Evolutionary conservation across 768 basidiomycete genomes (phyloP), one percentile per base, ranked within the genome.

Genomic region (Lactifluus rugatus): DNA sequence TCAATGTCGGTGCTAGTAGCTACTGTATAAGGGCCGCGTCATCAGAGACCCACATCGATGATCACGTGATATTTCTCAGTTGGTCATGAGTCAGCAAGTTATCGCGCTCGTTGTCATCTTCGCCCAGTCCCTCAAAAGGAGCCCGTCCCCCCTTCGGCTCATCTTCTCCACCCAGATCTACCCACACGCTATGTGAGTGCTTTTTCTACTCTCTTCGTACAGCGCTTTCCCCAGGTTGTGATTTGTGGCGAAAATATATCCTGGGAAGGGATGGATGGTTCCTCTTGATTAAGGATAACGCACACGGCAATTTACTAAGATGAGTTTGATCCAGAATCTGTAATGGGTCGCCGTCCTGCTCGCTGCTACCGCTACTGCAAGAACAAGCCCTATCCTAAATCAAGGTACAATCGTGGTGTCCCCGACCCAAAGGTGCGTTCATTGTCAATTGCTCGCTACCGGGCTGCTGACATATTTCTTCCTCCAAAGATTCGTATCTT

Each of bases 341-440:
- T 31, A 51, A 96, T 96, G 93, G 93, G 93, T 82, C 91, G 93
- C 73, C 90, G 93, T 80, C 93, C 93, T 64, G 92, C 93, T 76
- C 87, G 90, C 69, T 96, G 93, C 84, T 95, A 95, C 79, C 87
- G 93, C 66, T 97, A 97, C 80, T 97, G 93, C 83, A 97, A 97
- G 79, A 95, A 94, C 83, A 97, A 98, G 84, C 93, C 95, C 25
- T 94, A 89, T 78, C 92, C 90, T 58, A 94, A 93, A 76, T 89
- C 86, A 54, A 76, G 92, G 70, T 95, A 95, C 81, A 95, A 95
- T 78, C 92, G 93, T 78, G 93, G 93, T 90, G 94, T 97, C 39
- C 95, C 95, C 66, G 95, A 97, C 70, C 74, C 93, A 66, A 96
- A 93, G 80, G 90, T 84, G 31, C 56, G 75, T 70, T 5, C n/a